A percentile compares a stretch with the other conserved stretches of the same genome.
phyloP scores from a whole-genome alignment of 2,329 filamentous ascomycete genomes.

The Stachybotrys echinatus region DNA sequence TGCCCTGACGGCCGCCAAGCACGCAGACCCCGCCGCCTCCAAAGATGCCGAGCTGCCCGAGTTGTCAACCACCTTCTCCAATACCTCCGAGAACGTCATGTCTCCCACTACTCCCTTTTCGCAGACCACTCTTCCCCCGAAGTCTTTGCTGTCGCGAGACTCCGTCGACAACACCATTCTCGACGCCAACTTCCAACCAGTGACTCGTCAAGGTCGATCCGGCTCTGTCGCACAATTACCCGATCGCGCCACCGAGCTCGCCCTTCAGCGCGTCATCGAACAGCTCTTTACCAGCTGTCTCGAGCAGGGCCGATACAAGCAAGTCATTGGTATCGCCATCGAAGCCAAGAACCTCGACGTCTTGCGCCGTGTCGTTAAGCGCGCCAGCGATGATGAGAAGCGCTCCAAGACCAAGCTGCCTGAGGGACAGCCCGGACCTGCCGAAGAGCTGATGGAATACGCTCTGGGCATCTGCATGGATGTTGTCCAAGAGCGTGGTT shows the following conservation, averaged over 20 bases:
- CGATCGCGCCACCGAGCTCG: conserved; percentile 68
- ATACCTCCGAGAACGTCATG: conserved; percentile 63
- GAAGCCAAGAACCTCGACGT: conserved; percentile 91
- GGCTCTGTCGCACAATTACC: conserved; percentile 60
- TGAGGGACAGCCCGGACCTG: conserved; percentile 50
- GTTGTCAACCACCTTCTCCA: conserved; percentile 74
- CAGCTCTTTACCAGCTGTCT: conserved; percentile 89
- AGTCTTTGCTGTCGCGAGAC: conserved; percentile 87
- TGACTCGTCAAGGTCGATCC: conserved; percentile 47
- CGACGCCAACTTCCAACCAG: conserved; percentile 51
- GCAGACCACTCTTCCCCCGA: conserved; percentile 86
- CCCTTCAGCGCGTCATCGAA: conserved; percentile 78
- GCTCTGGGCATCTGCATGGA: conserved; percentile 96
- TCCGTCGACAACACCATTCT: conserved; percentile 59
- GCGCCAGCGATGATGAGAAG: conserved; percentile 83
- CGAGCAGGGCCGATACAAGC: conserved; percentile 78
- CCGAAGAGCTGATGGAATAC: conserved; percentile 96
- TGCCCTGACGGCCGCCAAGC: conserved; percentile 56
- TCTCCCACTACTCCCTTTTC: conserved; percentile 95
- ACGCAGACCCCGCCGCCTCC: conserved; percentile 36
- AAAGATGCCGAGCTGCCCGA: conserved; percentile 53
- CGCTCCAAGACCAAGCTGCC: conserved; percentile 52
- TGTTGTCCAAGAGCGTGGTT: conserved; percentile 85
- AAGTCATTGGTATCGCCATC: conserved; percentile 94
- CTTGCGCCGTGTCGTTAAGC: conserved; percentile 78